Conservation (phyloP, 2,329 filamentous ascomycete species). For the Spiromastix sp. region DNA sequence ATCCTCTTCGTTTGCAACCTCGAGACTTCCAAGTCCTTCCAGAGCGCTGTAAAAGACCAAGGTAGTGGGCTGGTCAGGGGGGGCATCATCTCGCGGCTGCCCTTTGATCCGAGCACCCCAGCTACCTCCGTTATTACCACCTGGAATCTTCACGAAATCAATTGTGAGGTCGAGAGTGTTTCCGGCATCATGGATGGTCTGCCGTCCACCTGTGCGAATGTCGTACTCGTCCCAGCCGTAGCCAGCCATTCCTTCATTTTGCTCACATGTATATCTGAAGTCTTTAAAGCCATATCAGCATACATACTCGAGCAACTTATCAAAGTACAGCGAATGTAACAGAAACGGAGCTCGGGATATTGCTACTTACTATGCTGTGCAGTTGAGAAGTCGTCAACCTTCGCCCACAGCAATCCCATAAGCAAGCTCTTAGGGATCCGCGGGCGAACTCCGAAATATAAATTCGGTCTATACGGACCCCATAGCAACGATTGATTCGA, state of each 20-base stretch:
- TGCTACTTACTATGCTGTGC: conserved; percentile 60
- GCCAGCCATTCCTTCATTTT: conserved; percentile 83
- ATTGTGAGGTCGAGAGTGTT: conserved; percentile 88
- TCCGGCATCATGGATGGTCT: conserved; percentile 80
- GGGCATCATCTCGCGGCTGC: conserved; percentile 58
- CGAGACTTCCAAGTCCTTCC: conserved; percentile 62
- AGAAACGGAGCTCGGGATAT: background rate
- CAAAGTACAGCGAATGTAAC: too few relatives aligned
- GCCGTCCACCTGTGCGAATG: conserved; percentile 71
- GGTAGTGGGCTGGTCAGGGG: conserved; percentile 59
- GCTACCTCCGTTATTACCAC: conserved; percentile 73
- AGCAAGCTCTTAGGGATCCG: conserved; percentile 71
- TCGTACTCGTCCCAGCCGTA: conserved; percentile 99
- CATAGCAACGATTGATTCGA: conserved; percentile 82
- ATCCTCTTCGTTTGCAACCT: conserved; percentile 45
- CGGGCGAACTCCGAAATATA: conserved; percentile 87
- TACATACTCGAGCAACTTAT: background rate
- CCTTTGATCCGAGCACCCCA: conserved; percentile 89
- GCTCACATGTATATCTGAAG: conserved; percentile 90
- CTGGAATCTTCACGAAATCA: conserved; percentile 85
- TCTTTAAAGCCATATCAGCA: conserved; percentile 37
- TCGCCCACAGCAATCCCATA: conserved; percentile 79
- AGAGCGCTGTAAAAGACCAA: conserved; percentile 73
- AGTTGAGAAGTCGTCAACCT: conserved; percentile 65
- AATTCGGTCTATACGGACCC: conserved; percentile 88